Evolutionary conservation across 23 red algal genomes (phyloP).

Genomic region (Gracilaria caudata): DNA sequence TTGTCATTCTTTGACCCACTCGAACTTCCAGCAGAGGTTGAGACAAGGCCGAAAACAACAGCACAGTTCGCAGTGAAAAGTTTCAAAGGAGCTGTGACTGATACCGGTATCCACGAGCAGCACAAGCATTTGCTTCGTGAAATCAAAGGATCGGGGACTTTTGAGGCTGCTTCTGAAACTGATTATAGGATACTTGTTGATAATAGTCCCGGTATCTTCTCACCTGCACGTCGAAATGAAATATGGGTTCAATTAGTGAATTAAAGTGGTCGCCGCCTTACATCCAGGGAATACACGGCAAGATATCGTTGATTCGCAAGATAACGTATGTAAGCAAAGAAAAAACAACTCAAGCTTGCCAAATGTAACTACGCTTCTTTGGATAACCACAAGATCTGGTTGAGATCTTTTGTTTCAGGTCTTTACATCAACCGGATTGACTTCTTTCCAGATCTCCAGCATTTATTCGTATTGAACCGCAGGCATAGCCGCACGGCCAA

Average conservation of each 20-base stretch:
- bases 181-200: slow-evolving; percentile 56
- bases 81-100: slow-evolving; percentile 37
- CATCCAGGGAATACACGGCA: background rate
- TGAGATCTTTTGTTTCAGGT: background rate
- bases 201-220: slow-evolving; percentile 32
- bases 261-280: background rate
- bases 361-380: background rate
- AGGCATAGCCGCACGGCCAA: background rate
- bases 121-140: slow-evolving; percentile 27
- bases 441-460: background rate
- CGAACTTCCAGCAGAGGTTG: slow-evolving; percentile 4
- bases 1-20: slow-evolving; percentile 54
- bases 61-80: slow-evolving; percentile 49
- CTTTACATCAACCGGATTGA: background rate
- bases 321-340: background rate
- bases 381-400: background rate
- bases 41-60: background rate
- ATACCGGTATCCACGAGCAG: slow-evolving; percentile 10
- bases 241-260: slow-evolving; percentile 30
- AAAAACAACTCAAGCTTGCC: background rate
- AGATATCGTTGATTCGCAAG: background rate
- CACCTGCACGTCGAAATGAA: slow-evolving; percentile 30
- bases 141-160: background rate
- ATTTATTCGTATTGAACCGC: background rate
- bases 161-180: slow-evolving; percentile 18